Evolutionary conservation across 2,329 filamentous ascomycete genomes (phyloP).

Genomic region (Cladophialophora immunda): DNA sequence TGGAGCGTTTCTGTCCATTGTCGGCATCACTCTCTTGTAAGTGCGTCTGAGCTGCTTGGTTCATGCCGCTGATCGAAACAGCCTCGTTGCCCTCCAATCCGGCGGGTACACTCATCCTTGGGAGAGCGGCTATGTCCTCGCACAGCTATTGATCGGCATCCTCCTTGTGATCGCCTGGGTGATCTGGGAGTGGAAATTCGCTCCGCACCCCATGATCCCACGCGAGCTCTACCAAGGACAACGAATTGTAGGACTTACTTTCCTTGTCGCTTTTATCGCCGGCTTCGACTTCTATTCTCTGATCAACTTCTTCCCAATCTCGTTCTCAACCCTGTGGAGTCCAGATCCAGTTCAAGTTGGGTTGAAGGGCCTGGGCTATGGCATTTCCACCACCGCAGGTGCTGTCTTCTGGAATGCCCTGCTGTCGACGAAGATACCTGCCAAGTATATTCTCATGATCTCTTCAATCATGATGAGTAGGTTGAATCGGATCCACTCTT

Average conservation of each 20-base stretch:
- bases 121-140: conserved; percentile 40
- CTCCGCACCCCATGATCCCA: conserved; percentile 57
- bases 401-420: conserved; percentile 67
- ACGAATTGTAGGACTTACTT: conserved; percentile 60
- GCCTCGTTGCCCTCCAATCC: conserved; percentile 21
- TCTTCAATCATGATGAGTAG: conserved; percentile 21
- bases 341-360: conserved; percentile 72
- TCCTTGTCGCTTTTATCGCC: conserved; percentile 67
- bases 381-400: conserved; percentile 50
- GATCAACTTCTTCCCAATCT: conserved; percentile 68
- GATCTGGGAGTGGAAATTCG: conserved; percentile 57
- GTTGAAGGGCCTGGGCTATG: conserved; percentile 61
- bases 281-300: conserved; percentile 67
- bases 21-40: conserved; percentile 32
- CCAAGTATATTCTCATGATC: conserved; percentile 19
- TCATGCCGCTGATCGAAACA: neutral
- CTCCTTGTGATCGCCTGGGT: conserved; percentile 50
- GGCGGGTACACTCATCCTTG: conserved; percentile 22
- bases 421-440: conserved; percentile 46
- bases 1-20: conserved; percentile 26
- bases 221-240: conserved; percentile 56
- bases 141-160: conserved; percentile 23
- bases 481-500: neutral
- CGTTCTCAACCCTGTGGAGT: conserved; percentile 70
- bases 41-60: neutral